Evolutionary conservation across 345 rosid genomes (phyloP), one percentile per base, ranked within the genome.

Genomic region (Streptanthus diversifolius): DNA sequence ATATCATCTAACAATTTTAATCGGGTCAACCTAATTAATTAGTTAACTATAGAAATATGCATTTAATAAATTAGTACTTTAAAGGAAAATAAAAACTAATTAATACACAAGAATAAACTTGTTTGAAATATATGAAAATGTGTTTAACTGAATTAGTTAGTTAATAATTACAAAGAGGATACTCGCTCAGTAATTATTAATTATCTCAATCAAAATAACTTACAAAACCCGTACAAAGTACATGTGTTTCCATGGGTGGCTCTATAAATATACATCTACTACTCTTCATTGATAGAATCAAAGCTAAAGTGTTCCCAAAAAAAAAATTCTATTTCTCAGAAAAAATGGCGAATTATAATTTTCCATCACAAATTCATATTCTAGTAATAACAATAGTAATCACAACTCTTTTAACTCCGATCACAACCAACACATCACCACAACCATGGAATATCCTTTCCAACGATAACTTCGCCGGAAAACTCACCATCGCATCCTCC

Each of bases 391-490:
- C 54, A 56, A 12, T 58, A 63, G 3, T 65, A 32, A 36, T 47
- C 63, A 36, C 27, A 12, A 66, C 78, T 74, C 61, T 74, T 37
- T 37, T 60, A 48, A 67, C 79, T 48, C 76, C 72, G 39, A 64
- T 40, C 62, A 77, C 72, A 37, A 64, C 72, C 48, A 48, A 64
- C 57, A 63, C 72, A 47, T 70, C 76, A 63, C 66, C 76, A 70
- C 71, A 48, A 49, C 76, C 76, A 30, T 77, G 76, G 80, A 39
- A 65, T 41, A 77, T 77, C 32, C 76, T 77, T 17, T 77, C 76
- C 19, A 11, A 25, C 8, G 11, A 68, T 51, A 32, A 45, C 48
- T 56, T 76, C 24, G 62, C 76, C 67, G 72, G 72, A 2, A 77
- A 77, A 57, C 80, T 77, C 55, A 63, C 72, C 55, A 64, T 72